These are phyloP conservation scores for Thuja plicata DNA, from an alignment of 83 land plant species.

Conservation along the genomic window DNA sequence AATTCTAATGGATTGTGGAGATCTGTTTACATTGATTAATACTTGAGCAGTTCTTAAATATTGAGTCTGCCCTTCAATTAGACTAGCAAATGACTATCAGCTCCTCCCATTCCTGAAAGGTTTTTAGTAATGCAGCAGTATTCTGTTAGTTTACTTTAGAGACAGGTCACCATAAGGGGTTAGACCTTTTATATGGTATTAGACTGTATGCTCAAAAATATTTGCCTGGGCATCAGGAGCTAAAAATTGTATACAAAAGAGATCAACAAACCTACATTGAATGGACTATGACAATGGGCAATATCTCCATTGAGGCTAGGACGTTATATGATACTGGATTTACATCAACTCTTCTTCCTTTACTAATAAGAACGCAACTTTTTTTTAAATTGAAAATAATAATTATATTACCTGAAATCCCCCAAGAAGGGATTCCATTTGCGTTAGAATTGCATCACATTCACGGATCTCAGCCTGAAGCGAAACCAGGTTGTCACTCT, in stretches of 20 bases:
- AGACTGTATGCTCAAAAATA: not conserved
- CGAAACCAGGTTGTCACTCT: constrained; percentile 92
- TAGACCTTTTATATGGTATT: not conserved
- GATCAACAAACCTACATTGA: not conserved
- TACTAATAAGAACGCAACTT: not conserved
- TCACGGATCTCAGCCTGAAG: constrained; percentile 97
- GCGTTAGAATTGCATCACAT: constrained; percentile 86
- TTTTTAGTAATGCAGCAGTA: not conserved
- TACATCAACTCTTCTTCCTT: not conserved
- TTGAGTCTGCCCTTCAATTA: not conserved
- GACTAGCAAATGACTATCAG: not conserved
- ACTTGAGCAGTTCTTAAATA: not conserved
- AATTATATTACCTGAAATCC: constrained; percentile 87
- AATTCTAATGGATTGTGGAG: too few relatives aligned
- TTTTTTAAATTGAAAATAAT: not conserved
- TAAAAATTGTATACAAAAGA: not conserved
- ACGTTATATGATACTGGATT: not conserved
- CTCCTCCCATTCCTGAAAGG: not conserved
- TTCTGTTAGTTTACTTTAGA: not conserved
- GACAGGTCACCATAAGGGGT: not conserved
- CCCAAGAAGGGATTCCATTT: constrained; percentile 94
- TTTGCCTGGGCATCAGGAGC: not conserved
- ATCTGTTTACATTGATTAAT: too few relatives aligned
- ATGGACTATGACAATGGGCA: not conserved
- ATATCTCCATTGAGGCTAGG: not conserved